Evolutionary conservation across 805 yeast species (phyloP).

Genomic region (Sugiyamaella qingdaonensis): DNA sequence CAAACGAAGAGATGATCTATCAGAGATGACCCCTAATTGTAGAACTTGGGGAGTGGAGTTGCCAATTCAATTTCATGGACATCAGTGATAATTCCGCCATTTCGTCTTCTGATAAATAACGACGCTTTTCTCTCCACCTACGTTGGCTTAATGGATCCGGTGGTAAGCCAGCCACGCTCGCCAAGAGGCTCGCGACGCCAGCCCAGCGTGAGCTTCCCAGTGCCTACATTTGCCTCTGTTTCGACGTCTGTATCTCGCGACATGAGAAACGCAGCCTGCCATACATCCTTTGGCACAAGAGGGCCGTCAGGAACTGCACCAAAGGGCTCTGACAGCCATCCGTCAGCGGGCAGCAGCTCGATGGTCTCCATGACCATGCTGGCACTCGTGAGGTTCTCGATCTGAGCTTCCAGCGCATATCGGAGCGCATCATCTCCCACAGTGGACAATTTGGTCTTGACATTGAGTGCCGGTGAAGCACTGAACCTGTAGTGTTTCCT

Average conservation of each 20-base stretch:
- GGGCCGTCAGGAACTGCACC: conserved; percentile 1
- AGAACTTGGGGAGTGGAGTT: no score
- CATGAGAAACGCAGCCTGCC: conserved; percentile 27
- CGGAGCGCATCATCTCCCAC: neutral
- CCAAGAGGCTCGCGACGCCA: conserved; percentile 38
- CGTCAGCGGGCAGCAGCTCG: conserved; percentile 25
- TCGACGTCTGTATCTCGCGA: conserved; percentile 17
- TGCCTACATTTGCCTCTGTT: conserved; percentile 11
- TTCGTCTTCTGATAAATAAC: no score
- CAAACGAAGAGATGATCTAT: no score
- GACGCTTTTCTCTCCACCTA: neutral
- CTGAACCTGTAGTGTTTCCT: conserved; percentile 29
- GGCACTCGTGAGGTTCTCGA: conserved; percentile 31
- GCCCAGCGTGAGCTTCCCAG: conserved; percentile 24
- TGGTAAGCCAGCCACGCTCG: conserved; percentile 31
- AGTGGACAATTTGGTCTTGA: conserved; percentile 28
- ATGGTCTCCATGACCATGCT: conserved; percentile 29
- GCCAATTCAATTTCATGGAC: no score
- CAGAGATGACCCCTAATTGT: no score
- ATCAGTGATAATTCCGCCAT: no score
- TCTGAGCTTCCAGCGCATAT: conserved; percentile 30
- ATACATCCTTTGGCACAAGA: conserved; percentile 29
- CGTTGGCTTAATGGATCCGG: conserved; percentile 14
- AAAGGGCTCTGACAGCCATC: conserved; percentile 22
- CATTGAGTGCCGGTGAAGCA: conserved; percentile 30